Percentiles rank a stretch among this genome's conserved stretches.
Conservation (phyloP, 176 grass and related monocot genomes). For the Musa troglodytarum region DNA sequence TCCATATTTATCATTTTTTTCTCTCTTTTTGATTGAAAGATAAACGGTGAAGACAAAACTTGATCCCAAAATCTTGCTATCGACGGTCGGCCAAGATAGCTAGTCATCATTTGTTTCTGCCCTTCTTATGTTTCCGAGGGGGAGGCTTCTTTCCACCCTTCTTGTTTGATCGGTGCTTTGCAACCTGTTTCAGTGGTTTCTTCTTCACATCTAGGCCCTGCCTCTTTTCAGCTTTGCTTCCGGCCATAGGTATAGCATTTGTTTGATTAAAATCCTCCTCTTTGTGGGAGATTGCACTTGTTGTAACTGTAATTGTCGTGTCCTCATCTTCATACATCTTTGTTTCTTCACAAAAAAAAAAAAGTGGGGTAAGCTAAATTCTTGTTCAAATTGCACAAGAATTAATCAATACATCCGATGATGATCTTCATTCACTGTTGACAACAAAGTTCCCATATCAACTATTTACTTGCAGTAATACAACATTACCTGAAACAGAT, state of each 20-base stretch:
- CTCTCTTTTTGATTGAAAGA: too few species aligned
- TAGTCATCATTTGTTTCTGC: constrained; percentile 25
- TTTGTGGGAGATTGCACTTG: constrained; percentile 44
- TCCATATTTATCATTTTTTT: too few species aligned
- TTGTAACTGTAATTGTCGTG: constrained; percentile 67
- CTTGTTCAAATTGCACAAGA: neutral
- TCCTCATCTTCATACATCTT: constrained; percentile 66
- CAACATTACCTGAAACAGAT: constrained; percentile 40
- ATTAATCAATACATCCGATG: neutral
- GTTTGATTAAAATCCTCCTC: constrained; percentile 28
- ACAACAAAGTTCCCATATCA: neutral
- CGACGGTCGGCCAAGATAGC: neutral
- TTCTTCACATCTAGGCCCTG: constrained; percentile 38
- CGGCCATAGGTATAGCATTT: constrained; percentile 3
- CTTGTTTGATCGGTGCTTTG: constrained; percentile 28
- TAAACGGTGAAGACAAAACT: too few species aligned
- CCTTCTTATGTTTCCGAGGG: constrained; percentile 10
- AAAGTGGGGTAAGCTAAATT: neutral
- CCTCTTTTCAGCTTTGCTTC: constrained; percentile 26
- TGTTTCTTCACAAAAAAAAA: constrained; percentile 42
- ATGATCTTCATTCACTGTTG: neutral
- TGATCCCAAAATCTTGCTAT: neutral
- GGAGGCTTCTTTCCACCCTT: constrained; percentile 24
- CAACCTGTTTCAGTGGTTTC: constrained; percentile 45
- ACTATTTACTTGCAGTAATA: neutral